phyloP scores from a whole-genome alignment of 2,329 filamentous ascomycete species.

The Cyanodermella asteris region DNA sequence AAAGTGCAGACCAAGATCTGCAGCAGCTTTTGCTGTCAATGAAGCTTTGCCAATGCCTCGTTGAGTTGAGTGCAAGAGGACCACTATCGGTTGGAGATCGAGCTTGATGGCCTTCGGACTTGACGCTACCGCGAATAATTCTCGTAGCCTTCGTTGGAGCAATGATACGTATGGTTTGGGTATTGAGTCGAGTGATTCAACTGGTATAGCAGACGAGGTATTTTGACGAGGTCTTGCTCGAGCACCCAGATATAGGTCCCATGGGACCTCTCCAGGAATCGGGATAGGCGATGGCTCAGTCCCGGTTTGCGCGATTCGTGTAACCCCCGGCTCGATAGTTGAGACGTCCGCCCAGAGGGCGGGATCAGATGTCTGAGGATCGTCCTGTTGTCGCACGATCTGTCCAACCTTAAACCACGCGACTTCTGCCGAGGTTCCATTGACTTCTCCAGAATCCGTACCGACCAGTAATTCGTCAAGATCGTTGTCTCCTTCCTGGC shows the following conservation, averaged over 20 bases:
- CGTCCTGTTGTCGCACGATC: slow-evolving; percentile 25
- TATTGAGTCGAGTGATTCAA: slow-evolving; percentile 11
- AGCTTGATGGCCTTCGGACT: slow-evolving; percentile 71
- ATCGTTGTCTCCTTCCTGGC: slow-evolving; percentile 34
- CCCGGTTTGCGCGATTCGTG: slow-evolving; percentile 79
- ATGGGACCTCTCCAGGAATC: slow-evolving; percentile 50
- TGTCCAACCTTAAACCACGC: slow-evolving; percentile 88
- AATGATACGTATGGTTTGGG: slow-evolving; percentile 21
- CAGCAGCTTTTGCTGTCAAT: slow-evolving; percentile 52
- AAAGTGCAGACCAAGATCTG: slow-evolving; percentile 74
- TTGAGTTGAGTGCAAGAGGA: slow-evolving; percentile 78
- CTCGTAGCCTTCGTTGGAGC: slow-evolving; percentile 50
- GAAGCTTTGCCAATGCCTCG: slow-evolving; percentile 83
- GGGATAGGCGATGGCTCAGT: slow-evolving; percentile 67
- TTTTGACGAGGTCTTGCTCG: slow-evolving; percentile 38
- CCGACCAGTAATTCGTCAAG: slow-evolving; percentile 44
- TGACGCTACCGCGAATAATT: slow-evolving; percentile 71
- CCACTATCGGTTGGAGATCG: slow-evolving; percentile 67
- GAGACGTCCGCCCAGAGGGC: slow-evolving; percentile 71
- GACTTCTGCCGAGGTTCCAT: slow-evolving; percentile 24
- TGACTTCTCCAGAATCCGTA: slow-evolving; percentile 23
- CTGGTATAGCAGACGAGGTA: slow-evolving; percentile 2
- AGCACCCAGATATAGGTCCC: slow-evolving; percentile 75
- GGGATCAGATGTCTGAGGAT: slow-evolving; percentile 33
- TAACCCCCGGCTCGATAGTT: slow-evolving; percentile 65